Evolutionary conservation across 2,329 filamentous ascomycete species (phyloP).

Genomic region (Penicillium sp.): DNA sequence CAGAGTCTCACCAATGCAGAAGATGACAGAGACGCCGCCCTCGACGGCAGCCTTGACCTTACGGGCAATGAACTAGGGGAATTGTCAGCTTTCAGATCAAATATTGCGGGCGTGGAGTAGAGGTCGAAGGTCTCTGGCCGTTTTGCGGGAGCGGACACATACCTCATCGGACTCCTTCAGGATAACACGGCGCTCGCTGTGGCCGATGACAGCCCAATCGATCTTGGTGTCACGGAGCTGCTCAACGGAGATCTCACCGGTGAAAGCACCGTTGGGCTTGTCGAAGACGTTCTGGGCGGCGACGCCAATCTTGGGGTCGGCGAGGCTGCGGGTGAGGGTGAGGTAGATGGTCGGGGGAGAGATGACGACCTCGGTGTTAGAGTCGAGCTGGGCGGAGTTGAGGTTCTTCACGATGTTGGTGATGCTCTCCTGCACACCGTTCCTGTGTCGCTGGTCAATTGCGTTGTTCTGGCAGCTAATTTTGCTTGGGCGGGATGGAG

Average conservation of each 20-base stretch:
- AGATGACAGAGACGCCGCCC: slow-evolving; percentile 83
- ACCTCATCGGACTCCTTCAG: slow-evolving; percentile 77
- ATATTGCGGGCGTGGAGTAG: not conserved
- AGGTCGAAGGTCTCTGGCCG: not conserved
- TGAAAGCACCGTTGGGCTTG: slow-evolving; percentile 95
- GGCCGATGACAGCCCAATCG: slow-evolving; percentile 86
- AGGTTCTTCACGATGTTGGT: slow-evolving; percentile 86
- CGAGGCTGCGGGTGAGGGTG: slow-evolving; percentile 74
- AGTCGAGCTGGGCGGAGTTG: slow-evolving; percentile 72
- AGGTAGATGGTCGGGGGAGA: slow-evolving; percentile 90
- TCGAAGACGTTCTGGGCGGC: slow-evolving; percentile 97
- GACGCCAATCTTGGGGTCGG: slow-evolving; percentile 74
- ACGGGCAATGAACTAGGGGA: slow-evolving; percentile 67
- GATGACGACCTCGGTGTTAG: slow-evolving; percentile 79
- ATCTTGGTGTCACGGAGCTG: slow-evolving; percentile 89
- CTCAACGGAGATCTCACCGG: slow-evolving; percentile 88
- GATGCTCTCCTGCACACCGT: slow-evolving; percentile 86
- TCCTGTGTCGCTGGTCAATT: slow-evolving; percentile 58
- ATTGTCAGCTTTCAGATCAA: slow-evolving; percentile 3
- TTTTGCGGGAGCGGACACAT: slow-evolving; percentile 17
- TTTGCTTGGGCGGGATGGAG: slow-evolving; percentile 21
- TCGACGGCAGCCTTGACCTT: slow-evolving; percentile 95
- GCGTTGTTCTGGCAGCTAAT: slow-evolving; percentile 3
- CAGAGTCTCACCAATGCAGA: slow-evolving; percentile 95
- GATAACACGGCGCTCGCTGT: slow-evolving; percentile 91